These are phyloP conservation scores for Populus trichocarpa DNA, from an alignment of 441 rosid species.

Conservation along the genomic window DNA sequence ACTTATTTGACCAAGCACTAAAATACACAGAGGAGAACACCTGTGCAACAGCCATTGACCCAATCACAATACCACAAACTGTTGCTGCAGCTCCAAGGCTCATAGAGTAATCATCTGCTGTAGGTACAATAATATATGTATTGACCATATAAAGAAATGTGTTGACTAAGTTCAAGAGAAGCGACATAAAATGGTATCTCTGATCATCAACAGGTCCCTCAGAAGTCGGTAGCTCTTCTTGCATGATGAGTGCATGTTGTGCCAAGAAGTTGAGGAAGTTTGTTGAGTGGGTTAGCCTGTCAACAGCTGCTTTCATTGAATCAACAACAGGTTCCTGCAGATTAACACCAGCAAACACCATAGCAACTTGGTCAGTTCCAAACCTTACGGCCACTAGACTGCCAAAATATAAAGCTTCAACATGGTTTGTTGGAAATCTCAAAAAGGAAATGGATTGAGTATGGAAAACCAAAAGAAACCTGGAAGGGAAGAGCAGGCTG, in stretches of 20 bases:
- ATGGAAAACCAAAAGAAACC: slow-evolving; percentile 39
- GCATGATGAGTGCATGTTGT: slow-evolving; percentile 95
- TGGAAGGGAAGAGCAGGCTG: slow-evolving; percentile 80
- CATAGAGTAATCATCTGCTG: slow-evolving; percentile 91
- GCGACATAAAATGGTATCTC: slow-evolving; percentile 80
- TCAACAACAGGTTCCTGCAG: slow-evolving; percentile 87
- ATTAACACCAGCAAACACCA: slow-evolving; percentile 14
- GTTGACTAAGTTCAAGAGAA: slow-evolving; percentile 75
- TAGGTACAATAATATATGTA: slow-evolving; percentile 94
- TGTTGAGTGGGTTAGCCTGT: slow-evolving; percentile 75
- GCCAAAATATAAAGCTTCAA: slow-evolving; percentile 3
- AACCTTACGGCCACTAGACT: slow-evolving; percentile 7
- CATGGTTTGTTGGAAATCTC: background rate
- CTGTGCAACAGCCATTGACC: slow-evolving; percentile 99
- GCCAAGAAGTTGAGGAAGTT: slow-evolving; percentile 91
- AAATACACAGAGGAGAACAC: slow-evolving; percentile 94
- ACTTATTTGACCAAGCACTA: slow-evolving; percentile 96
- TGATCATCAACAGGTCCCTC: slow-evolving; percentile 67
- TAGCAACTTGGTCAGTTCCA: slow-evolving; percentile 5
- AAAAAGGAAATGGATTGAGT: background rate
- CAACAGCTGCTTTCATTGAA: slow-evolving; percentile 77
- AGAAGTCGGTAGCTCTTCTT: slow-evolving; percentile 87
- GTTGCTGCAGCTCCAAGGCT: slow-evolving; percentile 99
- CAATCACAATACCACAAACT: slow-evolving; percentile 96
- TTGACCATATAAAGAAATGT: slow-evolving; percentile 98